Evolutionary conservation across 164 flowering plant genomes (phyloP), one percentile per base, ranked within the genome.

Genomic region (Stephania yunnanensis): DNA sequence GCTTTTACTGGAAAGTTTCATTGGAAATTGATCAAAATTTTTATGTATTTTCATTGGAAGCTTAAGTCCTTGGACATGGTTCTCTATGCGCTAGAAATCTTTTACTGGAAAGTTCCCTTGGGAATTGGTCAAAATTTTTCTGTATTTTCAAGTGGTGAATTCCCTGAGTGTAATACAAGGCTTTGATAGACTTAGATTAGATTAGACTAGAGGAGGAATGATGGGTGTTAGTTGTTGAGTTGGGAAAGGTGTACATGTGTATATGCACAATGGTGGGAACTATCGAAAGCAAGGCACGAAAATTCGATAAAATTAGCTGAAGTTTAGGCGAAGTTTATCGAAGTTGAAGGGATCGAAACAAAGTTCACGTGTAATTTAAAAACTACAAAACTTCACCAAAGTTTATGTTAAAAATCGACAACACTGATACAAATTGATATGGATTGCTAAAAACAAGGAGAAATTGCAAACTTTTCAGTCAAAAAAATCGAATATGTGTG

Each of bases 211-310:
- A 55, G 25, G 13, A 46, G 46, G 10, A 46, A 48, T 5, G 25
- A 9, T 74, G 63, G 20, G 0, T 55, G 68, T 9, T 74, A 29
- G 25, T 66, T 58, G n/a, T 74, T 53, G 75, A 64, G 46, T 68
- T 69, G 69, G 72, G 31, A 46, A 67, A 46, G 10, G 11, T 63
- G 77, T 30, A 44, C 20, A 46, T 61, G n/a, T 61, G n/a, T n/a
- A 36, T 36, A 36, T 4, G 4, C 42, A 36, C 42, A 36, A 36
- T 36, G 42, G 42, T 36, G 42, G 4, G 42, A 36, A 36, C 42
- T 36, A 36, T 36, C 42, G 2, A 36, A 36, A 36, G 42, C 25
- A 25, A 25, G 25, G 25, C 0, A 25, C 25, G 25, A 25, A 25
- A 25, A 25, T 25, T 25, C 25, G 25, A 25, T 25, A 25, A 25